phyloP scores from a whole-genome alignment of 495 filamentous ascomycete genomes.

The Aspergillus haitiensis region DNA sequence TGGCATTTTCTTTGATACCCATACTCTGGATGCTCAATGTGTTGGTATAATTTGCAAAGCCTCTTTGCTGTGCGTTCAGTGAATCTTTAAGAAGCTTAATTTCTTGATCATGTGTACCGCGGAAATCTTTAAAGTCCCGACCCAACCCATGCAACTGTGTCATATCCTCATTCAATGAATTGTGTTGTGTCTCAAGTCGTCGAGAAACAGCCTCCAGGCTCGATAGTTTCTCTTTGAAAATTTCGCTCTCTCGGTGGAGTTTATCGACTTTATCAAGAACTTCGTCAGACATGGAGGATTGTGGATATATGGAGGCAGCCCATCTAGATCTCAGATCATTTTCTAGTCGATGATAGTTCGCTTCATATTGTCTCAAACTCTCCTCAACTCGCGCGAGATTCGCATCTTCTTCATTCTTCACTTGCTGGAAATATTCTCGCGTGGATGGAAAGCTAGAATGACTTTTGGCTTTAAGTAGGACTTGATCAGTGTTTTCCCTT shows the following conservation, averaged over 20 bases:
- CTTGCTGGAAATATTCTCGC: constrained; percentile 21
- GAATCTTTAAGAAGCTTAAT: neutral
- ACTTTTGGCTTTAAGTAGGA: constrained; percentile 25
- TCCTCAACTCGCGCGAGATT: constrained; percentile 20
- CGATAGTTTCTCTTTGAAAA: neutral
- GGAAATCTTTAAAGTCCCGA: neutral
- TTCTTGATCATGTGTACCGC: neutral
- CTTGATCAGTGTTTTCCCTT: constrained; percentile 17
- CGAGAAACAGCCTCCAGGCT: too few species aligned
- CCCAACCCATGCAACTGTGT: neutral
- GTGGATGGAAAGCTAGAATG: constrained; percentile 27
- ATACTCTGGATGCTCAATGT: neutral
- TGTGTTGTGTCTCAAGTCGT: too few species aligned
- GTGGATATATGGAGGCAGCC: neutral
- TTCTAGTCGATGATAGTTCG: constrained; percentile 18
- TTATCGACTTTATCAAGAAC: neutral
- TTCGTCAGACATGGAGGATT: neutral
- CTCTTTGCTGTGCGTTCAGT: neutral
- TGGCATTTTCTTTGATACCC: neutral
- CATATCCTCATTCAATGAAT: neutral
- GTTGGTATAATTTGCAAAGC: constrained; percentile 9
- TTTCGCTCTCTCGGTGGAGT: neutral
- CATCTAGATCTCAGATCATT: constrained; percentile 13
- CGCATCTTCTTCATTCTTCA: constrained; percentile 21
- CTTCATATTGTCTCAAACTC: constrained; percentile 15